Evolutionary conservation across 176 grass and related monocot species (phyloP).

Genomic region (Melocanna baccifera): DNA sequence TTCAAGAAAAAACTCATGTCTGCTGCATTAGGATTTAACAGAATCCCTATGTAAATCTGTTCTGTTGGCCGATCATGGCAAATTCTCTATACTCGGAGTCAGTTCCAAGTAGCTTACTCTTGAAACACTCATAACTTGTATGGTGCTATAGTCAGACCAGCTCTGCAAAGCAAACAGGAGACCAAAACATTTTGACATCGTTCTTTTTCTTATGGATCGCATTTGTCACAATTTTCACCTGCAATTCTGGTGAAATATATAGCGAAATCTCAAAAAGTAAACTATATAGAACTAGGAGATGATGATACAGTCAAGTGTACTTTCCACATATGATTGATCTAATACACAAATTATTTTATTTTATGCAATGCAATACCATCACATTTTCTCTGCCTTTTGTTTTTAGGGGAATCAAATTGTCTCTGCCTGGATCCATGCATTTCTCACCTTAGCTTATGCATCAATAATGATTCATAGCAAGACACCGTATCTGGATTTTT

Average conservation of each 20-base stretch:
- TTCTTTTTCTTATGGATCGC: background rate
- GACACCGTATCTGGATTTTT: background rate
- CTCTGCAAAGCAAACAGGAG: slow-evolving; percentile 18
- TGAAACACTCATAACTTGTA: background rate
- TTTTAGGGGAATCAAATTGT: background rate
- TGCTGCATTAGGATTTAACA: background rate
- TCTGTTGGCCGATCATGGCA: background rate
- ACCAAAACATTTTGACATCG: slow-evolving; percentile 2
- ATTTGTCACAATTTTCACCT: slow-evolving; percentile 16
- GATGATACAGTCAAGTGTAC: background rate
- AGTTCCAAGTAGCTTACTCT: background rate
- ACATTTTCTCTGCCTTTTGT: background rate
- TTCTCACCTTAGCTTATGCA: background rate
- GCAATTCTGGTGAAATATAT: background rate
- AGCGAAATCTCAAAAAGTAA: background rate
- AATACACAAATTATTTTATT: background rate
- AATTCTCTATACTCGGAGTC: background rate
- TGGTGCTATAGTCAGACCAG: background rate
- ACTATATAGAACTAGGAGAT: background rate
- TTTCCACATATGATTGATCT: background rate
- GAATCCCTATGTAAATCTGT: background rate
- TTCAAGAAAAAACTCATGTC: background rate
- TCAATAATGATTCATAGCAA: slow-evolving; percentile 10
- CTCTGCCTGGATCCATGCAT: background rate
- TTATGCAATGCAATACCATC: background rate